Conservation (phyloP, 2,329 filamentous ascomycete species). For the Xylaria hypoxylon region DNA sequence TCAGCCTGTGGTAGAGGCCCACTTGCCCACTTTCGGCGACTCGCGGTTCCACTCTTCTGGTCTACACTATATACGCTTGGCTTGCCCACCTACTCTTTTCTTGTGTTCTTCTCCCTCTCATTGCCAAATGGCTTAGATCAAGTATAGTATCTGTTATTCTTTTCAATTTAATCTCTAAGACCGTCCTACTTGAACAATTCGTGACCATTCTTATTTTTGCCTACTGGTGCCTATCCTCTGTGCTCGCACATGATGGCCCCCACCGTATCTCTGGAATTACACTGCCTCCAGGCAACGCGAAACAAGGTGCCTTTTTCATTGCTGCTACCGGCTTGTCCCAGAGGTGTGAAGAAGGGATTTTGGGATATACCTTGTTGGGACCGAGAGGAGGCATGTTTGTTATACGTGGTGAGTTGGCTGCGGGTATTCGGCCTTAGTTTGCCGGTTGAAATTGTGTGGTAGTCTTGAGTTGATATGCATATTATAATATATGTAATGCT, state of each 20-base stretch:
- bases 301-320: slow-evolving; percentile 60
- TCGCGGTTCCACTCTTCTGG: too few relatives aligned
- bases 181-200: slow-evolving; percentile 74
- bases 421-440: too few relatives aligned
- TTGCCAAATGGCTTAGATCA: slow-evolving; percentile 75
- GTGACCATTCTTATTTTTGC: slow-evolving; percentile 87
- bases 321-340: slow-evolving; percentile 61
- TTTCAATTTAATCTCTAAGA: slow-evolving; percentile 96
- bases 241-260: slow-evolving; percentile 73
- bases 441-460: too few relatives aligned
- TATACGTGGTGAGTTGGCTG: not conserved
- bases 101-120: slow-evolving; percentile 66
- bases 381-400: not conserved
- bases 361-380: not conserved
- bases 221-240: slow-evolving; percentile 65
- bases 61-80: too few relatives aligned
- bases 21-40: too few relatives aligned
- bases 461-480: too few relatives aligned
- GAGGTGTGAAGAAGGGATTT: slow-evolving; percentile 65
- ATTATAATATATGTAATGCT: too few relatives aligned
- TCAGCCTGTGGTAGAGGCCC: too few relatives aligned
- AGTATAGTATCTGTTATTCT: slow-evolving; percentile 97
- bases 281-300: slow-evolving; percentile 79
- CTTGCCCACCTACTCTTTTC: too few relatives aligned
- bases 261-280: slow-evolving; percentile 80